Percentiles rank a stretch among this genome's conserved stretches.
phyloP scores from a whole-genome alignment of 306 rosid genomes.

The Notholithocarpus densiflorus region DNA sequence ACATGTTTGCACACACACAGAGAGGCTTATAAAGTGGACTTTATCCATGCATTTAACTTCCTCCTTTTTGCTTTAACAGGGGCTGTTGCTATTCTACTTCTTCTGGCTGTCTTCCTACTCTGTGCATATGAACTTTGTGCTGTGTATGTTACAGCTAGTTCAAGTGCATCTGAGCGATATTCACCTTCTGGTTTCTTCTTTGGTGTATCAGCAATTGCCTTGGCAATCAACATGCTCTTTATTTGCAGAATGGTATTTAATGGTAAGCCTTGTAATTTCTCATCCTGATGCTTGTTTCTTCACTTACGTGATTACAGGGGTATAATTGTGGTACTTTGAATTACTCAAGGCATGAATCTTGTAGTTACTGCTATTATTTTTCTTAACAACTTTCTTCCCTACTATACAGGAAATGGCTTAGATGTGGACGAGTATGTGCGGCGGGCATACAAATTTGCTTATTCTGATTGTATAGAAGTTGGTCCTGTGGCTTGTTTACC shows the following conservation, averaged over 20 bases:
- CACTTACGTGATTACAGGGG: background rate
- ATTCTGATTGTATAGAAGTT: constrained; percentile 91
- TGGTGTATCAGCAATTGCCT: constrained; percentile 98
- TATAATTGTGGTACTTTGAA: constrained; percentile 16
- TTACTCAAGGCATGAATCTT: constrained; percentile 19
- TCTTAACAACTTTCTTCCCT: constrained; percentile 4
- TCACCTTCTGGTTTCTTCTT: constrained; percentile 99
- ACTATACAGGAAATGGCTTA: constrained; percentile 82
- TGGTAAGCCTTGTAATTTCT: constrained; percentile 50
- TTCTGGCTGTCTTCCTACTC: constrained; percentile 94
- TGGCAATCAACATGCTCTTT: constrained; percentile 99
- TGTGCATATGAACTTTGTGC: constrained; percentile 99
- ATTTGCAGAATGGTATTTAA: constrained; percentile 97
- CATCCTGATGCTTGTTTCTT: constrained; percentile 9
- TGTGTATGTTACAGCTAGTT: constrained; percentile 94
- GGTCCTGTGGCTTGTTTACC: constrained; percentile 97
- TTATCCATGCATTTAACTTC: constrained; percentile 7
- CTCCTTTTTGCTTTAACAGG: constrained; percentile 46
- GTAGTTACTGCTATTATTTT: background rate
- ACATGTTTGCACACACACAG: too few species aligned
- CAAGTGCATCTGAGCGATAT: constrained; percentile 93
- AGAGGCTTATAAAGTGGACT: background rate
- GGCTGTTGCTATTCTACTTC: constrained; percentile 94
- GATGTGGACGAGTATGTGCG: constrained; percentile 98
- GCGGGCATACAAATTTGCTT: constrained; percentile 96